These are phyloP conservation scores for Fragaria vesca DNA, from an alignment of 306 rosid genomes.

Conservation along the genomic window DNA sequence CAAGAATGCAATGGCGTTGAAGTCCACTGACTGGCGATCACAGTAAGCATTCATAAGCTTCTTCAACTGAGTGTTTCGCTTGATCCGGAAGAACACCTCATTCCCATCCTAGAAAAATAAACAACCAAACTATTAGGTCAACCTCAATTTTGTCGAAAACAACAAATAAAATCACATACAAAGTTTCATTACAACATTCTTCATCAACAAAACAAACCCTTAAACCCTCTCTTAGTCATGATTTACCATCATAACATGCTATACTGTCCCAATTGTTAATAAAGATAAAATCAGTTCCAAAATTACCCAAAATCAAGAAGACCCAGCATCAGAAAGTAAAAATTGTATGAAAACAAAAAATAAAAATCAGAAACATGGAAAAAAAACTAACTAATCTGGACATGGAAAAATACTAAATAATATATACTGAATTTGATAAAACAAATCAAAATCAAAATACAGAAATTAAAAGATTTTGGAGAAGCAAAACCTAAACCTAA, in stretches of 20 bases:
- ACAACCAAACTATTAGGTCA: background rate
- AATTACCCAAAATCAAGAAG: background rate
- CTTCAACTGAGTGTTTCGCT: conserved; percentile 69
- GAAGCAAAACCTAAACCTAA: background rate
- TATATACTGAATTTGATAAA: background rate
- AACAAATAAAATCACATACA: background rate
- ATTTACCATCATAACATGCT: background rate
- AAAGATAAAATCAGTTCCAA: background rate
- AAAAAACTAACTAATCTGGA: background rate
- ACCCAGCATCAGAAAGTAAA: background rate
- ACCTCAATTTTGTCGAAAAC: background rate
- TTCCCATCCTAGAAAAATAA: conserved; percentile 59
- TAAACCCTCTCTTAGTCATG: background rate
- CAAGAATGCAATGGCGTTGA: conserved; percentile 68
- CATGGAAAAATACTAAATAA: background rate
- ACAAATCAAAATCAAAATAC: background rate
- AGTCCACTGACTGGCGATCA: conserved; percentile 67
- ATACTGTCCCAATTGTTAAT: background rate
- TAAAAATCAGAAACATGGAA: background rate
- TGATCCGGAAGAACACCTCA: conserved; percentile 81
- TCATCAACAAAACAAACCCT: background rate
- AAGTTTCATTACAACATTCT: background rate
- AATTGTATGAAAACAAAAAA: background rate
- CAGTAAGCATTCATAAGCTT: conserved; percentile 82
- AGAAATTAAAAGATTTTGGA: background rate